Percentiles rank a stretch among this genome's conserved stretches.
phyloP scores from a whole-genome alignment of 176 grass and related monocot species.

The Hordeum marinum region DNA sequence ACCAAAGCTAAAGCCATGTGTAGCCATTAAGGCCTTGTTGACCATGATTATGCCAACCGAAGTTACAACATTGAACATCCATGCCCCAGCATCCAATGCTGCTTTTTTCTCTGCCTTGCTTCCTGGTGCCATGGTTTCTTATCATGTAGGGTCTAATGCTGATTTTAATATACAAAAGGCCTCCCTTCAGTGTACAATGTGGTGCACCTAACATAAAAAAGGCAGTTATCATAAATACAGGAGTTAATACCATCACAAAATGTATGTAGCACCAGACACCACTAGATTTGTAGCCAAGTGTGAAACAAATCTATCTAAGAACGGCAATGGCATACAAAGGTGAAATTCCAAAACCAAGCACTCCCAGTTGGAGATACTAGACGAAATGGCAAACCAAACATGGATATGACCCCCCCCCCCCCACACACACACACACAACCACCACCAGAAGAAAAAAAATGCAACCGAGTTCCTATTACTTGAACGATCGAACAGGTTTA shows the following conservation, averaged over 20 bases:
- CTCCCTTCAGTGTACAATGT: neutral
- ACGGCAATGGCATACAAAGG: neutral
- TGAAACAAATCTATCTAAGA: neutral
- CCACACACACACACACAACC: too few species aligned
- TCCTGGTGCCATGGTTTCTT: constrained; percentile 43
- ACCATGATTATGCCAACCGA: constrained; percentile 89
- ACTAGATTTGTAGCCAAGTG: neutral
- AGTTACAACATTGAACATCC: constrained; percentile 82
- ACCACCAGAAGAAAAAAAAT: too few species aligned
- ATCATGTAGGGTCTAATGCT: constrained; percentile 20
- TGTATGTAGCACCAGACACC: neutral
- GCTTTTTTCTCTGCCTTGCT: constrained; percentile 65
- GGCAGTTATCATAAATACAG: neutral
- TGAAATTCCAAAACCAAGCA: neutral
- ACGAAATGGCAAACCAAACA: neutral
- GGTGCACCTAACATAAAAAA: constrained; percentile 9
- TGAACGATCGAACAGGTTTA: neutral
- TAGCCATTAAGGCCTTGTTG: constrained; percentile 83
- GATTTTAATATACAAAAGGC: neutral
- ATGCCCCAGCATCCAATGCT: constrained; percentile 62
- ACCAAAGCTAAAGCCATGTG: constrained; percentile 76
- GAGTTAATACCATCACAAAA: neutral
- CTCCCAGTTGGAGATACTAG: neutral
- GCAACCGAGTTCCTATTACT: neutral
- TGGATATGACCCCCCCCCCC: neutral